Base-by-base conservation (phyloP, 306 rosid species). In the Urtica urens region DNA sequence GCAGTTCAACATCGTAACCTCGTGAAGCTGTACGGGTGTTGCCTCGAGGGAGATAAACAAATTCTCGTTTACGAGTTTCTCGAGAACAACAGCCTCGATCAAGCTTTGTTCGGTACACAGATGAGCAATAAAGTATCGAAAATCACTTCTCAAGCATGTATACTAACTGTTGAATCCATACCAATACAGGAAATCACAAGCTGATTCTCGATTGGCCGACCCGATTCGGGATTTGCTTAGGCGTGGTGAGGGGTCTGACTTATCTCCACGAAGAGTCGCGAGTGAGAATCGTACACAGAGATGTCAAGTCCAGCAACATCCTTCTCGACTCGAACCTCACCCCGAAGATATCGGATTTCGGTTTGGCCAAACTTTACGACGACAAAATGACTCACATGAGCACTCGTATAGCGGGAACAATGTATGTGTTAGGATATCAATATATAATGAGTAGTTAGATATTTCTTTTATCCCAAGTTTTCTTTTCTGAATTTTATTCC, bases 1-100 rank as follows among this genome's bases (percentile, higher is more conserved):
- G 76, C 78, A 3, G 96, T 86, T 33, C 93, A 82, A 53, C 96
- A 86, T 46, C 88, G 83, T 18, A 86, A 86, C 70, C 74, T 82
- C 25, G 96, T 86, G 53, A 77, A 74, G 56, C 51, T 86, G 51
- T 68, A 70, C 13, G 96, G 96, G 37, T 86, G 82, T 55, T 86
- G 94, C 70, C 51, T 75, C 17, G 87, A 86, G 27, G 94, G 86
- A 38, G 58, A 46, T 26, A 74, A 82, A 49, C 53, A 74, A 40
- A 88, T 82, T 58, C 90, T 86, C 40, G 94, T 86, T 25, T 86
- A 79, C 6, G 90, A 86, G 72, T 86, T 62, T 60, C 68, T 82
- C 8, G 88, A 82, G 59, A 86, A 86, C 51, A 82, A 72, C 68
- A 82, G 93, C 58, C 86, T 86, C 50, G 93, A 82, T 69, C 90